Percentiles rank a stretch among this genome's conserved stretches.
phyloP scores from a whole-genome alignment of 345 rosid genomes.

The Microthlaspi erraticum region DNA sequence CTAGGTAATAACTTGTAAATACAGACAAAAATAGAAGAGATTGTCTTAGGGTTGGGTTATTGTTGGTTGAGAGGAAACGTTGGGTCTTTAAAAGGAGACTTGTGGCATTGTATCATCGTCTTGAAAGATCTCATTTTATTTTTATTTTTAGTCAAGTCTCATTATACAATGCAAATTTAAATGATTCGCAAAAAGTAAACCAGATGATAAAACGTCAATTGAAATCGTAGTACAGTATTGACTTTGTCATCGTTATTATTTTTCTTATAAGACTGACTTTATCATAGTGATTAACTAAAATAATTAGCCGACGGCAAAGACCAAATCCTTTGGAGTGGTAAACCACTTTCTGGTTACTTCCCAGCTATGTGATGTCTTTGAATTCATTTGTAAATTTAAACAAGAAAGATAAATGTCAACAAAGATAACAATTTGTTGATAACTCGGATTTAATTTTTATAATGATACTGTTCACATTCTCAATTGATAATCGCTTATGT shows the following conservation, averaged over 20 bases:
- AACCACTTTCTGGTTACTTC: conserved; percentile 21
- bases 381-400: background rate
- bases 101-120: conserved; percentile 26
- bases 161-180: background rate
- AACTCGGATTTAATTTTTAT: background rate
- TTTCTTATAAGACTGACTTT: no score
- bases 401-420: background rate
- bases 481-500: background rate
- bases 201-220: background rate
- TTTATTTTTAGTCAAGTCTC: conserved; percentile 29
- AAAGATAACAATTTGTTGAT: background rate
- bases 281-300: background rate
- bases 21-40: conserved; percentile 37
- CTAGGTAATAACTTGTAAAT: conserved; percentile 37
- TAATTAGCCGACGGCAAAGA: conserved; percentile 20
- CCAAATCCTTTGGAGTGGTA: conserved; percentile 34
- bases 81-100: conserved; percentile 13
- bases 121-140: background rate
- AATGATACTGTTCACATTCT: conserved; percentile 13
- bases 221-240: background rate
- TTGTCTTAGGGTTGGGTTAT: conserved; percentile 20
- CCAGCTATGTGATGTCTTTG: conserved; percentile 16
- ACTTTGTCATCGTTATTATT: background rate
- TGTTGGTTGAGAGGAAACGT: conserved; percentile 40
- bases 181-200: background rate